phyloP scores from a whole-genome alignment of 1,139 yeast genomes.

The Yamadazyma dendronema region DNA sequence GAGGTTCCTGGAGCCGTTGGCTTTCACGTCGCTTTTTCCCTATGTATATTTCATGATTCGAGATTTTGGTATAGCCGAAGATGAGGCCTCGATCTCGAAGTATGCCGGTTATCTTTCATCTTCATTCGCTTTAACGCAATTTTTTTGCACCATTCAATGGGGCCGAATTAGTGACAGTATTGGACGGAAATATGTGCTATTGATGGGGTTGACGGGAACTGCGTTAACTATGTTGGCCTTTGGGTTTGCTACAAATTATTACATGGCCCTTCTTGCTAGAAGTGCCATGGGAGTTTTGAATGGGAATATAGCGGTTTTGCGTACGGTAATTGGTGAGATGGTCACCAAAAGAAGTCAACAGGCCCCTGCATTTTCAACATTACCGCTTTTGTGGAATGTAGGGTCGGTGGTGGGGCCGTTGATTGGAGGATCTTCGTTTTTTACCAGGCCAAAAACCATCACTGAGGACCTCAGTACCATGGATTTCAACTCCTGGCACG shows the following conservation, averaged over 20 bases:
- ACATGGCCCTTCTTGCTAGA: slow-evolving; percentile 52
- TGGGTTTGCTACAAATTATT: slow-evolving; percentile 52
- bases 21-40: slow-evolving; percentile 64
- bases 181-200: slow-evolving; percentile 59
- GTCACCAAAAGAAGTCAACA: slow-evolving; percentile 57
- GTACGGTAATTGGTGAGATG: slow-evolving; percentile 61
- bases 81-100: slow-evolving; percentile 50
- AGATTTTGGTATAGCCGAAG: slow-evolving; percentile 51
- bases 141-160: slow-evolving; percentile 58
- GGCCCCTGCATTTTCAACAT: slow-evolving; percentile 57
- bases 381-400: slow-evolving; percentile 59
- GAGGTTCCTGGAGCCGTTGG: slow-evolving; percentile 59
- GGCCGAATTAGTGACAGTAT: slow-evolving; percentile 51
- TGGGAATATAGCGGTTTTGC: slow-evolving; percentile 60
- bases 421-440: slow-evolving; percentile 45
- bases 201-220: slow-evolving; percentile 53
- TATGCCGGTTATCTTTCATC: slow-evolving; percentile 62
- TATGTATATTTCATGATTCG: slow-evolving; percentile 64
- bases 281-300: slow-evolving; percentile 54
- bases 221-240: slow-evolving; percentile 45
- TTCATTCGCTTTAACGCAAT: slow-evolving; percentile 53
- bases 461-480: slow-evolving; percentile 1
- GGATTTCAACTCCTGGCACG: slow-evolving; percentile 7
- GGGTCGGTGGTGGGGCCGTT: slow-evolving; percentile 52
- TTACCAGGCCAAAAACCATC: slow-evolving; percentile 29